Base-by-base conservation (phyloP, 495 filamentous ascomycete genomes). In the Aspergillus sclerotiicarbonarius region DNA sequence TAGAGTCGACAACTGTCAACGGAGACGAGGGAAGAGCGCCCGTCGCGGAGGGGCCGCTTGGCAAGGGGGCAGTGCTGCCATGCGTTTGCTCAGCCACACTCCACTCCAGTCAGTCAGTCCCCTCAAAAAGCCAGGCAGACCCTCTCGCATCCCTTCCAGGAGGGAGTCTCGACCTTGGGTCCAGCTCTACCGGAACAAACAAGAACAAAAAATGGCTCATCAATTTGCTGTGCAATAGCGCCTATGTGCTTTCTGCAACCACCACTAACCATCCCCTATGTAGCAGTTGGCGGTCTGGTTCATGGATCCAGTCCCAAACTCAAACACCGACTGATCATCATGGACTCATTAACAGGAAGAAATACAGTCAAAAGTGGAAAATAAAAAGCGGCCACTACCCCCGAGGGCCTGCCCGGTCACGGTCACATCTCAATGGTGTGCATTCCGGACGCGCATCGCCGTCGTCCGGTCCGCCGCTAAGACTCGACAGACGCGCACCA, bases 391-490 rank as follows among this genome's bases (percentile, higher is more conserved):
- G 33, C 33, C 33, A 41, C 5, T 12, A 15, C 37, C 9, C 37
- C 37, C 37, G n/a, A 41, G 37, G 37, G 37, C 37, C 37, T 41
- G 37, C 13, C 13, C 37, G 6, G 37, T 41, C 37, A 41, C 5
- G 12, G n/a, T 2, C 13, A 13, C 20, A 8, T 0, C 46, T 50
- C 47, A 50, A 13, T 15, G n/a, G 8, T 21, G 29, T 25, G 5
- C 25, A 32, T 31, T 4, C 25, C 8, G 15, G 21, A 29, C 20
- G 9, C 47, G 47, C 12, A 16, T 32, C 13, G 9, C 47, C 25
- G 19, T 50, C 4, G 53, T 48, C 43, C 43, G 43, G 9, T 55
- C 53, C n/a, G 53, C 53, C 12, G 53, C 53, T 6, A 55, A 18
- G 5, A 55, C 53, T 9, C 30, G 53, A 13, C 41, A 55, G 6